Conservation (phyloP, 768 basidiomycete species). For the Leccinum sublutescens region DNA sequence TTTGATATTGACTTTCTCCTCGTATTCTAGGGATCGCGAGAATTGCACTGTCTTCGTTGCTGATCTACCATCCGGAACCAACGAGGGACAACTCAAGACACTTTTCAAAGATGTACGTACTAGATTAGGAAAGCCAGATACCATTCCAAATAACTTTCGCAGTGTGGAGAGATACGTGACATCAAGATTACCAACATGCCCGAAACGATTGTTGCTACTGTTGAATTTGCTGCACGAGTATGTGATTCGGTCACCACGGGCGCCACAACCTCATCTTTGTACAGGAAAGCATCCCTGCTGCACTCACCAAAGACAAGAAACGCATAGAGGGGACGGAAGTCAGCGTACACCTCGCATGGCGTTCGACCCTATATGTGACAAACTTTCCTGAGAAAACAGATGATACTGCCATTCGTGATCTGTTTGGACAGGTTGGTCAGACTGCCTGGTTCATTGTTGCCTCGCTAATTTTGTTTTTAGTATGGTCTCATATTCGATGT, state of each 20-base stretch:
- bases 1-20: neutral
- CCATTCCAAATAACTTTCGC: conserved; percentile 13
- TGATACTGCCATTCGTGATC: conserved; percentile 66
- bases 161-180: conserved; percentile 91
- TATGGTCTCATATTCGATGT: conserved; percentile 92
- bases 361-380: conserved; percentile 91
- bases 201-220: conserved; percentile 68
- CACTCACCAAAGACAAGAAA: conserved; percentile 94
- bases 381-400: conserved; percentile 90
- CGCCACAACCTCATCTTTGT: neutral
- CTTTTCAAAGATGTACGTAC: conserved; percentile 84
- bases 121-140: neutral
- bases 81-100: conserved; percentile 62
- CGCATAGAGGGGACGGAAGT: conserved; percentile 73
- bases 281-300: conserved; percentile 80
- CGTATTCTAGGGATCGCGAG: conserved; percentile 80
- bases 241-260: neutral
- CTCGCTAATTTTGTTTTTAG: conserved; percentile 38
- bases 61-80: conserved; percentile 54
- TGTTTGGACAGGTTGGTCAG: conserved; percentile 71
- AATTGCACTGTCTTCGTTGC: conserved; percentile 89
- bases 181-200: conserved; percentile 69
- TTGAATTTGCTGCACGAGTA: conserved; percentile 77
- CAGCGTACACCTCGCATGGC: conserved; percentile 87
- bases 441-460: neutral